Conservation (phyloP, 2,329 filamentous ascomycete species). For the Penicillium freii region DNA sequence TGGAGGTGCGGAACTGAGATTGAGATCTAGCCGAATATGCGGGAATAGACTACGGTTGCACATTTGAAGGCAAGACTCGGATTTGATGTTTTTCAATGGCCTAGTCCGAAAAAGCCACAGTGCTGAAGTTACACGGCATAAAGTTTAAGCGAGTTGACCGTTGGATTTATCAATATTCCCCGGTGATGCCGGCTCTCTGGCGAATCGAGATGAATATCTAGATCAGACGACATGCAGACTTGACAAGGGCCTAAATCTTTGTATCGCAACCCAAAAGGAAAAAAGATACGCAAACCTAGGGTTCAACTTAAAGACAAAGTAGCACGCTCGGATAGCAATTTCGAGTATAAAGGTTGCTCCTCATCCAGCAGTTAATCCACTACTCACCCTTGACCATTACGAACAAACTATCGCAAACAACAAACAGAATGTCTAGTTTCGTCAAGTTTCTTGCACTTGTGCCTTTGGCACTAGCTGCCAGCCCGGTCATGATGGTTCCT, state of each 20-base stretch:
- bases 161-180: neutral
- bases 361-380: neutral
- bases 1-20: neutral
- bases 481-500: neutral
- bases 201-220: neutral
- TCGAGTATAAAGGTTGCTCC: neutral
- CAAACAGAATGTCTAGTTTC: neutral
- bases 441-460: neutral
- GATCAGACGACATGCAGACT: neutral
- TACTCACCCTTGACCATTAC: neutral
- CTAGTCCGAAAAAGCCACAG: neutral
- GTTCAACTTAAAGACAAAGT: neutral
- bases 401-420: neutral
- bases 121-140: neutral
- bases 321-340: neutral
- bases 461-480: slow-evolving; percentile 2
- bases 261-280: neutral
- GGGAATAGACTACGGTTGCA: neutral
- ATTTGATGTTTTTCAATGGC: too few species aligned
- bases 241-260: neutral
- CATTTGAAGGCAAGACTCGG: neutral
- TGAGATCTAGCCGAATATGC: neutral
- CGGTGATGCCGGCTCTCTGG: neutral
- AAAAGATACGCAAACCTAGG: neutral
- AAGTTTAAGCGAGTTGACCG: neutral